A percentile compares a stretch with the other conserved stretches of the same genome.
Conservation (phyloP, 1,284 basidiomycete genomes). For the Cutaneotrichosporon sp. region DNA sequence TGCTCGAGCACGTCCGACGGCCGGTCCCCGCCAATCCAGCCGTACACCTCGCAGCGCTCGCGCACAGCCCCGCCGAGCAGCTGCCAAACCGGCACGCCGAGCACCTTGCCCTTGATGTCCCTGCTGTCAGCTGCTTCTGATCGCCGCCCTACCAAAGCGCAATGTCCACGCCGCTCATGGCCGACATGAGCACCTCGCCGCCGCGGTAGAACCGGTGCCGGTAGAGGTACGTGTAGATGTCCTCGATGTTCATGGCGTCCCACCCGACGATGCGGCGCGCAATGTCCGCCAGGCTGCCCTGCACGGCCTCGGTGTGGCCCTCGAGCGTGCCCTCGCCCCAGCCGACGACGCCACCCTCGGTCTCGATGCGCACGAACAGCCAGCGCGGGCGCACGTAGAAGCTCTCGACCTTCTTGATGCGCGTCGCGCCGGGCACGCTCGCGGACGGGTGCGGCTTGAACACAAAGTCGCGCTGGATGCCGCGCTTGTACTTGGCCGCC, state of each 20-base stretch:
- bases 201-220: conserved; percentile 71
- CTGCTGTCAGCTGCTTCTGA: conserved; percentile 47
- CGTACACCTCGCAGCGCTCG: conserved; percentile 51
- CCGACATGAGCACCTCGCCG: conserved; percentile 68
- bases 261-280: conserved; percentile 56
- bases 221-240: conserved; percentile 61
- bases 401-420: conserved; percentile 52
- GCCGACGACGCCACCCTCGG: conserved; percentile 66
- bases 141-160: conserved; percentile 54
- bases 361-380: conserved; percentile 74
- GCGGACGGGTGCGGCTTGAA: conserved; percentile 33
- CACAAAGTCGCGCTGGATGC: conserved; percentile 36
- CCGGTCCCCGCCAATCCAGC: conserved; percentile 61
- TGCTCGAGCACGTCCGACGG: conserved; percentile 65
- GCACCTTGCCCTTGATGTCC: conserved; percentile 78
- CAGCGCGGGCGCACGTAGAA: conserved; percentile 74
- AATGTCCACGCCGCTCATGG: conserved; percentile 59
- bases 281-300: conserved; percentile 68
- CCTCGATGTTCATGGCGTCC: conserved; percentile 70
- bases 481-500: conserved; percentile 40
- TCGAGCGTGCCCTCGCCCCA: conserved; percentile 59
- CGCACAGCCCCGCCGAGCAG: conserved; percentile 70
- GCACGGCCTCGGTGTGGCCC: conserved; percentile 69
- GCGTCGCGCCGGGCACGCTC: conserved; percentile 26
- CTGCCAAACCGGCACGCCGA: conserved; percentile 73